Base-by-base conservation (phyloP, 2,329 filamentous ascomycete species). In the Ceratocystis colombiana region DNA sequence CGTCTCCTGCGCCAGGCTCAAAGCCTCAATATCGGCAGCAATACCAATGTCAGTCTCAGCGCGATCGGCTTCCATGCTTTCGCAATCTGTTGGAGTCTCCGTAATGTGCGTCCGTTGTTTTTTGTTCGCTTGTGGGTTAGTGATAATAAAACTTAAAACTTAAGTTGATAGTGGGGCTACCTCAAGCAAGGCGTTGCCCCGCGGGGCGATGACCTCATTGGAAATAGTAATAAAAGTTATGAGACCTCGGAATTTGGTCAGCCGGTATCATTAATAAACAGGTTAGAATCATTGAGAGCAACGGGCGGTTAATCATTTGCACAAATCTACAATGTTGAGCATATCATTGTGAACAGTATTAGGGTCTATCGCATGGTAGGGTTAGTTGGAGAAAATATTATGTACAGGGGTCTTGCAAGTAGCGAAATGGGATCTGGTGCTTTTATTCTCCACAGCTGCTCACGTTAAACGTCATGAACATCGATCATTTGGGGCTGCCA, bases 21-120 rank as follows among this genome's bases (percentile, higher is more conserved):
- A 64, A 12, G 69, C 80, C 69, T 86, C 85, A 50, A 88, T 84
- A 70, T 88, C 84, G 64, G 83, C 81, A 12, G 85, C 85, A 53
- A 88, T 80, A 67, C 88, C 88, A 33, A 93, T 76, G 72, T 91
- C 88, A 41, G 85, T 82, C 68, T 84, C 79, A 41, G 82, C 84
- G 70, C 89, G 79, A 73, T 93, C 89, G 71, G 89, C 85, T 74
- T 93, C 89, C 89, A 93, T 93, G 28, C 2, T 59, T 59, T 15
- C n/a, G 20, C 30, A n/a, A n/a, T n/a, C 37, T 37, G 15, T n/a
- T 37, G 55, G 30, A n/a, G 55, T 59, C 3, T 55, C 5, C 10
- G 37, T 12, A 4, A 41, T 55, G 12, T 55, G 12, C 25, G 22
- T 55, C 22, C 3, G 12, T 20, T 30, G 37, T 59, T 59, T 37